Evolutionary conservation across 2,329 filamentous ascomycete genomes (phyloP), one percentile per base, ranked within the genome.

Genomic region (Erysiphe neolycopersici): DNA sequence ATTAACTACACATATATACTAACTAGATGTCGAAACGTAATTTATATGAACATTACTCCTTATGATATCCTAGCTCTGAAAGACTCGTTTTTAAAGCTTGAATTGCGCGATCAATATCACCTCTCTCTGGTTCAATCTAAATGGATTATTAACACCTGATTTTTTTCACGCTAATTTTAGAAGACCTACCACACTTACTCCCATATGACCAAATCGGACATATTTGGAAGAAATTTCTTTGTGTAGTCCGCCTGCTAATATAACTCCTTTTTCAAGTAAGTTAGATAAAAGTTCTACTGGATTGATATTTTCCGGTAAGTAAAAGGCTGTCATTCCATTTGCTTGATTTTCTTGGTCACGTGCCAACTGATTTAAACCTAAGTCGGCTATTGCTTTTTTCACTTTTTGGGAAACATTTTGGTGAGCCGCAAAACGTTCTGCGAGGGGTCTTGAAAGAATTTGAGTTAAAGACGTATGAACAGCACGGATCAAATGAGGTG

Each of bases 281-380:
- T 74, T 84, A 12, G 89, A 85, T 43, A 98, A 68, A 31, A 98
- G 66, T 50, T 93, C 81, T 2, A 84, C 70, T 29, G 79, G 76
- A 52, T 77, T 75, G 43, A 95, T 64, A 36, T 69, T 76, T 48
- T 95, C 82, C 1, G 89, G 89, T 44, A 98, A 69, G 61, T 89
- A 94, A 52, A 98, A 89, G 46, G 89, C 87, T 3, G 89, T 98
- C 89, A 98, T 98, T 54, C 81, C 84, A 60, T 92, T 87, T 37
- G 89, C 84, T 64, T 95, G 87, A 61, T 92, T 79, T 54, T 87
- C 83, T 0, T 80, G 78, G 59, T 87, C 80, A 32, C 71, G 61
- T 18, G 89, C 85, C 33, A 98, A 68, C 58, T 94, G 80, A 63
- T 83, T 79, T 47, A 98, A 68, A 4, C 89, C 89, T 32, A 95